Base-by-base conservation (phyloP, 2,329 filamentous ascomycete genomes). In the Lecanoromycetidae sp. region DNA sequence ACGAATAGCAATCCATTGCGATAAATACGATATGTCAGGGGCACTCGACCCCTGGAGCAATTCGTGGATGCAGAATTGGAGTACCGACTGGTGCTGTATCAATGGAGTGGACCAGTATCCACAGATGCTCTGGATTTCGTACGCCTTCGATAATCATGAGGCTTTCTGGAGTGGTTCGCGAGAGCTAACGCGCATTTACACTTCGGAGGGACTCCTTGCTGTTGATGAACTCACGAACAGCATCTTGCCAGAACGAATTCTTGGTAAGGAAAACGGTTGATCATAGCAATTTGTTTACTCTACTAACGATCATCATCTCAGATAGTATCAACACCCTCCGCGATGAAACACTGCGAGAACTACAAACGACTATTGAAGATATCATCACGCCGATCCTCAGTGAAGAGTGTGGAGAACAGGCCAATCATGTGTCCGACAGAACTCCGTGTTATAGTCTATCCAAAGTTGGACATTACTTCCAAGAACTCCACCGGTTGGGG, bases 11-110 rank as follows among this genome's bases (percentile, higher is more conserved):
- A 26, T 29, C 7, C n/a, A 29, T 7, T 38, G 40, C 23, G 34
- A 49, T 25, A 42, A 46, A 17, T 50, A 50, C 36, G 35, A 46
- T 42, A 19, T 12, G 23, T 42, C 26, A 10, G 12, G 4, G 6
- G 45, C 36, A 22, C 15, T 42, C 10, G 13, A 32, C 15, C 25
- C 8, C 4, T 41, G 26, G 42, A 49, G 22, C 35, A n/a, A n/a
- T n/a, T 5, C 20, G 5, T 41, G n/a, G 34, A 4, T 45, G 25
- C 27, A 36, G 22, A 12, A 3, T 6, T 19, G 26, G 26, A 2
- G 19, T 2, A 20, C 6, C 10, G 4, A 19, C 6, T 15, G 15
- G n/a, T 13, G n/a, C 29, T 9, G 8, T 3, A 9, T 27, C 12
- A 3, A 20, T 20, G 5, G 15, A 9, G 2, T 19, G 8, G 5